A percentile compares a stretch with the other conserved stretches of the same genome.
Evolutionary conservation across 2,329 filamentous ascomycete species (phyloP).

Genomic region (Talaromyces sp.): DNA sequence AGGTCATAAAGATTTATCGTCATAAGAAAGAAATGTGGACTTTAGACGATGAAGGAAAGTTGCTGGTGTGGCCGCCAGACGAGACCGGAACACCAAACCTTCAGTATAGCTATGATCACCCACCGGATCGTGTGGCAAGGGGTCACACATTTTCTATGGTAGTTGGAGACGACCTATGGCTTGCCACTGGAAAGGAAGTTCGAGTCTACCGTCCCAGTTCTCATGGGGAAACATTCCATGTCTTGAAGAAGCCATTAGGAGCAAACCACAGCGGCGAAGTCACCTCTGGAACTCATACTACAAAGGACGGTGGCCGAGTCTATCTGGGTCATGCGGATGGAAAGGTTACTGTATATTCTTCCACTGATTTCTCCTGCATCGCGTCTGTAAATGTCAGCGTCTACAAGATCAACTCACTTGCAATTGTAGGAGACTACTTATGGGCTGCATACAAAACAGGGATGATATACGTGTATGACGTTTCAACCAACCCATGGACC

Average conservation of each 20-base stretch:
- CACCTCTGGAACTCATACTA: conserved; percentile 74
- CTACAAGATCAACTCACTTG: conserved; percentile 89
- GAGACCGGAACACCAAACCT: conserved; percentile 70
- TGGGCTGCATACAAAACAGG: conserved; percentile 96
- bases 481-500: conserved; percentile 74
- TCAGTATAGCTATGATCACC: conserved; percentile 66
- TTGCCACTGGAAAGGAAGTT: conserved; percentile 82
- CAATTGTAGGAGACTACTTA: conserved; percentile 74
- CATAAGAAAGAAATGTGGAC: conserved; percentile 92
- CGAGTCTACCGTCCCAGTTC: conserved; percentile 74
- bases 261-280: conserved; percentile 78
- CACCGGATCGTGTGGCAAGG: conserved; percentile 67
- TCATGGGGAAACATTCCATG: conserved; percentile 68
- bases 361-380: conserved; percentile 71
- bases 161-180: conserved; percentile 80
- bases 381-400: conserved; percentile 79
- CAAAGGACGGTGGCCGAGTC: conserved; percentile 70
- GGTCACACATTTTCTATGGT: conserved; percentile 87
- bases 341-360: conserved; percentile 90
- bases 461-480: conserved; percentile 90
- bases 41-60: conserved; percentile 79
- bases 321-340: conserved; percentile 92
- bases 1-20: conserved; percentile 80
- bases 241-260: conserved; percentile 66
- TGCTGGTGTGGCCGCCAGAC: conserved; percentile 84